These are phyloP conservation scores for Ilyonectria destructans DNA, from an alignment of 2,329 filamentous ascomycete species.

Conservation along the genomic window DNA sequence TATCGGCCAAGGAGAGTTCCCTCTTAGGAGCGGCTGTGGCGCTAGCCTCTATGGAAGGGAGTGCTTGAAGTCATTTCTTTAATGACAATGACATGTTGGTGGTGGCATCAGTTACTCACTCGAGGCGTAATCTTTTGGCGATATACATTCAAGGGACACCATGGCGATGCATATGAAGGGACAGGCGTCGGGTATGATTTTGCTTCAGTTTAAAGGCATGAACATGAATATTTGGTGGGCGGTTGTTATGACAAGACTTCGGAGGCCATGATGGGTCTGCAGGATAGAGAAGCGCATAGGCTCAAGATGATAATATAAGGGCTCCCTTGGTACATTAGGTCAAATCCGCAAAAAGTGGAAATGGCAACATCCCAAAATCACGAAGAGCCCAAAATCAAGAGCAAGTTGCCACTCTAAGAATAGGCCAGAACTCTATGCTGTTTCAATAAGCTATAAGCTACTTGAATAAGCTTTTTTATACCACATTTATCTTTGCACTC, in stretches of 20 bases:
- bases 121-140: background rate
- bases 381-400: too few species aligned
- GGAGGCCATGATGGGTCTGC: slow-evolving; percentile 1
- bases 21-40: slow-evolving; percentile 84
- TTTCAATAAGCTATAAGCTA: too few species aligned
- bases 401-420: too few species aligned
- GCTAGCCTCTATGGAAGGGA: slow-evolving; percentile 62
- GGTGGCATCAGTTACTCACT: background rate
- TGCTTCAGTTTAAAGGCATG: slow-evolving; percentile 10
- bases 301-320: slow-evolving; percentile 16
- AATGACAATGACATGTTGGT: background rate
- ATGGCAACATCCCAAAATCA: too few species aligned
- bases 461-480: too few species aligned
- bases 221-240: background rate
- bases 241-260: background rate
- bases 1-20: slow-evolving; percentile 81
- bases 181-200: slow-evolving; percentile 25
- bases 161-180: slow-evolving; percentile 26
- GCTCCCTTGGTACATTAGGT: background rate
- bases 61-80: slow-evolving; percentile 22
- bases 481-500: too few species aligned
- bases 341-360: too few species aligned
- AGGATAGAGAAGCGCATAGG: slow-evolving; percentile 23
- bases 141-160: background rate
- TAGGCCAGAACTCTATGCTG: too few species aligned